Percentiles rank a stretch among this genome's conserved stretches.
Conservation (phyloP, 257 asterid genomes). For the Thymus quinquecostatus region DNA sequence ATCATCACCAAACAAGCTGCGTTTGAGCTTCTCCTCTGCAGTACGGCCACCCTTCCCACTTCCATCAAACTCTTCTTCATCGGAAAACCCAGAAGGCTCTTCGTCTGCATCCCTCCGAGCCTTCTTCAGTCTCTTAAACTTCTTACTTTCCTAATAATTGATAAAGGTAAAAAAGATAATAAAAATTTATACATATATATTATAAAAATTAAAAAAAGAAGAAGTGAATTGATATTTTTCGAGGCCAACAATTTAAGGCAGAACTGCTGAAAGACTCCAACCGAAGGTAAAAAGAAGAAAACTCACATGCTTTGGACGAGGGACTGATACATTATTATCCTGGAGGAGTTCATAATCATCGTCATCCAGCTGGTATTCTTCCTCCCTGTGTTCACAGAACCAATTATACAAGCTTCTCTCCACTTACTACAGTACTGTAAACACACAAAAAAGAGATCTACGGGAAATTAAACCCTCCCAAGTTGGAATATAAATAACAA, state of each 20-base stretch:
- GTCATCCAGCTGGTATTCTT: slow-evolving; percentile 78
- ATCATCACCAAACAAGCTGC: slow-evolving; percentile 81
- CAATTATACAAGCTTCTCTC: neutral
- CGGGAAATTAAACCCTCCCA: neutral
- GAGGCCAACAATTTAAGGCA: neutral
- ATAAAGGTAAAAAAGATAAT: neutral
- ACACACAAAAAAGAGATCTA: slow-evolving; percentile 1
- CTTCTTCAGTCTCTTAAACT: slow-evolving; percentile 86
- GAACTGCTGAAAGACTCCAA: slow-evolving; percentile 9
- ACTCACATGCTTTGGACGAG: slow-evolving; percentile 68
- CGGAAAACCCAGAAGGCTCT: slow-evolving; percentile 76
- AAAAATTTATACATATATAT: too few relatives aligned
- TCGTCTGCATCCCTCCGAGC: slow-evolving; percentile 78
- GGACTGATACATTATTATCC: slow-evolving; percentile 86
- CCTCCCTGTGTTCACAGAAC: slow-evolving; percentile 50
- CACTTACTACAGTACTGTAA: neutral
- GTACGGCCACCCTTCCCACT: slow-evolving; percentile 69
- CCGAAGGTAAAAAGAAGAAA: neutral
- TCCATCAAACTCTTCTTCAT: slow-evolving; percentile 76
- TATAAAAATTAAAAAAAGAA: neutral
- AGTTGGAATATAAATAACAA: slow-evolving; percentile 24
- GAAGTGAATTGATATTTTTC: neutral
- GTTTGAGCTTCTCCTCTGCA: slow-evolving; percentile 83
- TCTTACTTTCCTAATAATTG: slow-evolving; percentile 64
- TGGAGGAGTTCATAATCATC: slow-evolving; percentile 95